Conservation (phyloP, 371 early-diverging fungal genomes). For the Rhizopus delemar region DNA sequence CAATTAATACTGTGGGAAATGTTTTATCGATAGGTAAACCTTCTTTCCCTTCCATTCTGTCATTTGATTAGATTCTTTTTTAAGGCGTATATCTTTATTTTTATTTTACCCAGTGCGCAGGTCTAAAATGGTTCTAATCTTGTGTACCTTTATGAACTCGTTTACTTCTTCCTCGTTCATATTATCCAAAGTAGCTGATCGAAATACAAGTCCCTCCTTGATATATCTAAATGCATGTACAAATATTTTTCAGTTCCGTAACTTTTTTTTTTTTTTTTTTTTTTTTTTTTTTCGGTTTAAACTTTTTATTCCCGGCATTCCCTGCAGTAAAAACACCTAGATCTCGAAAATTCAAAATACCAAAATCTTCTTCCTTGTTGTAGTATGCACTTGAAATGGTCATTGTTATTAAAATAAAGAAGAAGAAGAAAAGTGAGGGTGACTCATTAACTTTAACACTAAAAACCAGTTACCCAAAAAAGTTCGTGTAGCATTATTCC, state of each 20-base stretch:
- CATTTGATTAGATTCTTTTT: neutral
- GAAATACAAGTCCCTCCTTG: slow-evolving; percentile 14
- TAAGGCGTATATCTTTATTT: neutral
- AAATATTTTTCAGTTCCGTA: neutral
- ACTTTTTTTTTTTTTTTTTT: too few relatives aligned
- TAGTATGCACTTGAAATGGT: neutral
- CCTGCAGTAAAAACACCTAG: slow-evolving; percentile 12
- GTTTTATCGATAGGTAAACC: slow-evolving; percentile 37
- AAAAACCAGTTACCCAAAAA: too few relatives aligned
- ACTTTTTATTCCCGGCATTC: slow-evolving; percentile 9
- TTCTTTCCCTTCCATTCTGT: slow-evolving; percentile 28
- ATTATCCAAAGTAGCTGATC: slow-evolving; percentile 21
- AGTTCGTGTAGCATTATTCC: too few relatives aligned
- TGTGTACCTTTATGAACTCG: slow-evolving; percentile 12
- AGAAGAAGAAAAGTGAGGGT: too few relatives aligned
- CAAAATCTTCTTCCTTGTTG: slow-evolving; percentile 10
- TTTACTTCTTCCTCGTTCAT: slow-evolving; percentile 13
- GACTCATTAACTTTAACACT: too few relatives aligned
- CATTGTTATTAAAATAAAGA: too few relatives aligned
- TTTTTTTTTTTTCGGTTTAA: neutral
- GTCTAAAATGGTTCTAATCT: slow-evolving; percentile 20
- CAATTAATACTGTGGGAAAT: slow-evolving; percentile 29
- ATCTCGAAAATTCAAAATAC: slow-evolving; percentile 23
- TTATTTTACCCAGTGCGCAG: slow-evolving; percentile 20
- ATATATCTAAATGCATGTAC: slow-evolving; percentile 7